Evolutionary conservation across 306 rosid genomes (phyloP).

Genomic region (Morella rubra): DNA sequence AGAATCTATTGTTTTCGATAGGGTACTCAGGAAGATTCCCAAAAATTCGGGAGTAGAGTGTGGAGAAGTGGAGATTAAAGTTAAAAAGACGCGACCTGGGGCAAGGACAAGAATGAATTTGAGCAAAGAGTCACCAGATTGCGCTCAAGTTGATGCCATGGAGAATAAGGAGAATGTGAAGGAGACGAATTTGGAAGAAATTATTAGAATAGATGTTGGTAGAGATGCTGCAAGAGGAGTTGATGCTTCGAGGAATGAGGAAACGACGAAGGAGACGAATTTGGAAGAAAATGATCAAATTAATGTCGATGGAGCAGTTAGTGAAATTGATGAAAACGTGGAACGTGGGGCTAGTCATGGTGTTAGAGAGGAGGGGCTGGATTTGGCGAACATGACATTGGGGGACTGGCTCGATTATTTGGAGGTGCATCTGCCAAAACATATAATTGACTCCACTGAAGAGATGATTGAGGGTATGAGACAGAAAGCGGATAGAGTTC

Average conservation of each 20-base stretch:
- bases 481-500: constrained; percentile 52
- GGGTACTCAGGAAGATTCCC: constrained; percentile 16
- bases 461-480: constrained; percentile 57
- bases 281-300: background rate
- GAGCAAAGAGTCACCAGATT: constrained; percentile 20
- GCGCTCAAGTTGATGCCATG: constrained; percentile 14
- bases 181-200: constrained; percentile 6
- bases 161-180: constrained; percentile 11
- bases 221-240: background rate
- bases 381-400: constrained; percentile 62
- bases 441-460: constrained; percentile 57
- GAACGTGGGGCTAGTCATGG: constrained; percentile 20
- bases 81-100: constrained; percentile 29
- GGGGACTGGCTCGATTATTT: constrained; percentile 78
- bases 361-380: constrained; percentile 30
- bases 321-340: constrained; percentile 1
- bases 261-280: background rate
- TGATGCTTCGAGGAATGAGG: background rate
- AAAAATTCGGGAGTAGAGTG: constrained; percentile 28
- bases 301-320: background rate
- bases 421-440: constrained; percentile 62
- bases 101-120: constrained; percentile 33
- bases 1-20: constrained; percentile 6
- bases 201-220: background rate
- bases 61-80: constrained; percentile 38